These are phyloP conservation scores for Daldinia caldariorum DNA, from an alignment of 495 filamentous ascomycete species.

Conservation along the genomic window DNA sequence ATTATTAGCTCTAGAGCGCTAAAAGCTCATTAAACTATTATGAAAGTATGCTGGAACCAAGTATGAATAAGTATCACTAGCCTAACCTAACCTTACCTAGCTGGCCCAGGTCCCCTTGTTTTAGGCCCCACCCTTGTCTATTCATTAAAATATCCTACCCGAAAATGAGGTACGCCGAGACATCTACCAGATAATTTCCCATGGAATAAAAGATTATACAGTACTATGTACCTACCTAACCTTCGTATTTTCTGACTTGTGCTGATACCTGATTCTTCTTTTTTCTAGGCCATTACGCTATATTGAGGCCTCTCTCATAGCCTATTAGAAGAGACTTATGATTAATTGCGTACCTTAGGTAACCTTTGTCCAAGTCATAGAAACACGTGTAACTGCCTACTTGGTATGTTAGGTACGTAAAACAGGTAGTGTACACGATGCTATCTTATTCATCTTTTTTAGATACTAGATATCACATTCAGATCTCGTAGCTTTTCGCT, in stretches of 20 bases:
- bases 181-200: slow-evolving; percentile 9
- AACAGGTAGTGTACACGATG: too few relatives aligned
- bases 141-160: slow-evolving; percentile 11
- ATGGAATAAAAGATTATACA: background rate
- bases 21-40: slow-evolving; percentile 17
- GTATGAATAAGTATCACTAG: too few relatives aligned
- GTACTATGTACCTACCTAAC: too few relatives aligned
- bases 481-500: slow-evolving; percentile 3
- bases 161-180: slow-evolving; percentile 25
- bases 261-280: too few relatives aligned
- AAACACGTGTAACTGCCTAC: background rate
- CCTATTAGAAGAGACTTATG: background rate
- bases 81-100: too few relatives aligned
- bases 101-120: slow-evolving; percentile 2
- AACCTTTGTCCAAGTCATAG: background rate
- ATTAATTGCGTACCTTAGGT: background rate
- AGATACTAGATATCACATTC: background rate
- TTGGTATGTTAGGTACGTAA: too few relatives aligned
- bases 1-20: slow-evolving; percentile 1
- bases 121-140: slow-evolving; percentile 1
- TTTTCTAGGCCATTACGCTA: too few relatives aligned
- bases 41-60: slow-evolving; percentile 14
- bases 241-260: too few relatives aligned
- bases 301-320: background rate
- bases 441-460: background rate